Evolutionary conservation across 345 rosid species (phyloP), one percentile per base, ranked within the genome.

Genomic region (Odontarrhena argentea): DNA sequence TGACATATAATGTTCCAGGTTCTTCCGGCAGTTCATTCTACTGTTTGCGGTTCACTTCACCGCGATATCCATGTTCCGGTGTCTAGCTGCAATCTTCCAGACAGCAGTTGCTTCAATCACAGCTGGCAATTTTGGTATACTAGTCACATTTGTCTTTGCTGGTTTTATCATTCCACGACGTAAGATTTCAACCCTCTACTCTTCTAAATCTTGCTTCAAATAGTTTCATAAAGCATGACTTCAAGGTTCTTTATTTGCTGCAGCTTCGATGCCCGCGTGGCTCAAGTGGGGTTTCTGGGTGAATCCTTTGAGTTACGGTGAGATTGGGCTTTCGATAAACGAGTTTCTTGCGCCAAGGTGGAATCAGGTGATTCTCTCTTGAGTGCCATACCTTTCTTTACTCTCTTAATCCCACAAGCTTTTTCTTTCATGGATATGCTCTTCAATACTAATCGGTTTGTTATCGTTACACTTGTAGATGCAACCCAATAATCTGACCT

Each of bases 281-380:
- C 86, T 92, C 96, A 80, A 81, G 56, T 89, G 96, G 96, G 96
- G 82, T 40, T 92, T 74, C 71, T 92, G 96, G 96, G 28, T 35
- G 35, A 86, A 93, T 8, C 92, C 98, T 8, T n/a, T 92, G 78
- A 87, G 85, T 91, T 92, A 92, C 43, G 86, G 76, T 36, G 91
- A 87, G 68, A 89, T 77, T 37, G 98, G 92, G 8, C 30, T 89
- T n/a, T 65, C 75, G 0, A 82, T 73, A 13, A 92, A 89, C 47
- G 95, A 89, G 80, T 85, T 85, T 74, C 87, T 84, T 12, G 85
- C 87, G 13, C 35, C 85, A 3, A 80, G 86, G 40, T 92, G 96
- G 90, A 67, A 13, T 3, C 77, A 77, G 44, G 96, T 89, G 56
- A 62, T 13, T 9, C 25, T 62, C 42, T 32, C 47, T 4, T 14